Conservation (phyloP, 2,329 filamentous ascomycete species). For the Pseudocercospora vitis region DNA sequence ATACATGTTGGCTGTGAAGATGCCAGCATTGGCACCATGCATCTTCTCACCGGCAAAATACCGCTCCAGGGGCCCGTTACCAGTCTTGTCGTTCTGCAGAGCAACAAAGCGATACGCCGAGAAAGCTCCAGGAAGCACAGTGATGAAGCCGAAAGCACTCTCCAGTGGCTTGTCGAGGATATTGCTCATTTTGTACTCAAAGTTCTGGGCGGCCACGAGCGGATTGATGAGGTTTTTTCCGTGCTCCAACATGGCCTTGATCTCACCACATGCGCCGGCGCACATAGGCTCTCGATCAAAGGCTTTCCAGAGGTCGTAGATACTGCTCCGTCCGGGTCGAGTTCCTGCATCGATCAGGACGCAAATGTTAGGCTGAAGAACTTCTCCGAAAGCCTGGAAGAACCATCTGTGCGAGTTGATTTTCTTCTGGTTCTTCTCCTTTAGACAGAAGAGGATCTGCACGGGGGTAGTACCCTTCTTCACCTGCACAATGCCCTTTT, state of each 20-base stretch:
- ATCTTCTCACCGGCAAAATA: conserved; percentile 98
- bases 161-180: conserved; percentile 97
- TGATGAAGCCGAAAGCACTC: conserved; percentile 96
- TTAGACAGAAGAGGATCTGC: conserved; percentile 95
- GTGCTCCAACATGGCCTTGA: conserved; percentile 92
- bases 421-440: conserved; percentile 99
- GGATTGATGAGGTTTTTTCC: conserved; percentile 91
- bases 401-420: conserved; percentile 99
- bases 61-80: conserved; percentile 87
- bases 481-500: conserved; percentile 82
- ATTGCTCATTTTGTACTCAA: conserved; percentile 99
- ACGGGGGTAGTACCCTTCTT: conserved; percentile 84
- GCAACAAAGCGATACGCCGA: conserved; percentile 97
- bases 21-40: conserved; percentile 86
- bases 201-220: conserved; percentile 93
- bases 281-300: conserved; percentile 98
- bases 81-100: conserved; percentile 94
- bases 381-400: conserved; percentile 91
- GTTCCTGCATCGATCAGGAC: conserved; percentile 95
- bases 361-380: conserved; percentile 93
- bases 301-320: conserved; percentile 98
- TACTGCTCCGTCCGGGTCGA: conserved; percentile 86
- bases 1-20: conserved; percentile 99
- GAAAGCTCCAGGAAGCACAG: conserved; percentile 92
- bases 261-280: conserved; percentile 94